A percentile compares a stretch with the other conserved stretches of the same genome.
phyloP scores from a whole-genome alignment of 257 asterid species.

The Solanum stenotomum region DNA sequence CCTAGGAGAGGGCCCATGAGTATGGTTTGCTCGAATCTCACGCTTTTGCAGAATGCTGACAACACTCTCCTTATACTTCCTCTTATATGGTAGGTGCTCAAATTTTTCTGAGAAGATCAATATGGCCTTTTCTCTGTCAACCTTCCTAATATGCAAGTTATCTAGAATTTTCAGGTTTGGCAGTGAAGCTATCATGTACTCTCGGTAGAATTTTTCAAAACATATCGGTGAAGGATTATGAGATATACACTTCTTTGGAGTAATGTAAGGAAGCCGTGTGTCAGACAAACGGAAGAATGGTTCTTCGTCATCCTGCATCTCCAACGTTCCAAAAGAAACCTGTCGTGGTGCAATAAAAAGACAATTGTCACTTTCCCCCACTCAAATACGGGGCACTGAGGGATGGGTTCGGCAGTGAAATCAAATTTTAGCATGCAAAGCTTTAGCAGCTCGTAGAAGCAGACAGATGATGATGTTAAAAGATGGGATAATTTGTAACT shows the following conservation, averaged over 20 bases:
- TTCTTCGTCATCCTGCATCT: conserved; percentile 31
- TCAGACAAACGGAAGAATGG: conserved; percentile 24
- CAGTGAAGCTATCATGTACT: conserved; percentile 70
- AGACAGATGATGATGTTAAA: not conserved
- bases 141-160: conserved; percentile 49
- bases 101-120: conserved; percentile 40
- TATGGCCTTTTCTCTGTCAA: conserved; percentile 57
- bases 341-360: conserved; percentile 17
- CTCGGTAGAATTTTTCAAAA: conserved; percentile 78
- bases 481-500: not conserved
- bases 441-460: not conserved
- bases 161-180: conserved; percentile 67
- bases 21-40: conserved; percentile 48
- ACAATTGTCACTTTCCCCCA: not conserved
- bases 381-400: not conserved
- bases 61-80: conserved; percentile 49
- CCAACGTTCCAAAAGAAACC: conserved; percentile 45
- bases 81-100: conserved; percentile 73
- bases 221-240: conserved; percentile 78
- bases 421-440: not conserved
- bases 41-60: conserved; percentile 60
- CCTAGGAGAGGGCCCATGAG: conserved; percentile 28
- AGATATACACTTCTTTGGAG: conserved; percentile 39
- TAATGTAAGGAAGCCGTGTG: conserved; percentile 20
- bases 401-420: not conserved